phyloP scores from a whole-genome alignment of 163 green algal genomes.

The Chloromonas sp. region DNA sequence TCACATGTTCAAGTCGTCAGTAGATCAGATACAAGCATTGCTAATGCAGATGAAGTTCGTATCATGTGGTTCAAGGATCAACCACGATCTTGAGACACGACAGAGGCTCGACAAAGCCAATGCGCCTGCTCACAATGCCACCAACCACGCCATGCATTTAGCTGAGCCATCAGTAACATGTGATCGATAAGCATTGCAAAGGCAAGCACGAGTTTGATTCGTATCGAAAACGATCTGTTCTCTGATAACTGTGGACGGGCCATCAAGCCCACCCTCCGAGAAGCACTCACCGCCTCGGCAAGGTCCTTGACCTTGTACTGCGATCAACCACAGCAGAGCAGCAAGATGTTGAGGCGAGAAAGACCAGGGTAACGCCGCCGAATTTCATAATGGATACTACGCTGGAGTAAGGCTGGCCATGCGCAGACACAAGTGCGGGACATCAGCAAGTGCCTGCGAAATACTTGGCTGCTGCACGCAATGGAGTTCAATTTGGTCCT shows the following conservation, averaged over 20 bases:
- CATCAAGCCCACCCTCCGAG: neutral
- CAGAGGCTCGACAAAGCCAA: neutral
- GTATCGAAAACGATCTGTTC: too few relatives aligned
- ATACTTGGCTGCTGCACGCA: neutral
- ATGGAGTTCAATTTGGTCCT: constrained; percentile 4
- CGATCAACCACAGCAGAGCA: neutral
- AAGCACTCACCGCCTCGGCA: constrained; percentile 58
- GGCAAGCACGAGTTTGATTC: too few relatives aligned
- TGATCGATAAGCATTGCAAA: too few relatives aligned
- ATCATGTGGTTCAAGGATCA: neutral
- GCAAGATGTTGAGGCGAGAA: neutral
- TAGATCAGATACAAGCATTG: neutral
- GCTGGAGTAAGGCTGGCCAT: neutral
- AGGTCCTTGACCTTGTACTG: constrained; percentile 99
- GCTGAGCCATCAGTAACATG: too few relatives aligned
- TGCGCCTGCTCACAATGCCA: too few relatives aligned
- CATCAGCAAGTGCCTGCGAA: neutral
- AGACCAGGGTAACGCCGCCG: neutral
- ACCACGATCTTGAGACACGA: neutral
- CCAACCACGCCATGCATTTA: too few relatives aligned
- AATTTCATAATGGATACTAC: neutral
- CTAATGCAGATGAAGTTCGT: neutral
- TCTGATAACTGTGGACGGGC: too few relatives aligned
- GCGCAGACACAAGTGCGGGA: neutral
- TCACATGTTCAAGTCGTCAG: neutral